Evolutionary conservation across 2,329 filamentous ascomycete genomes (phyloP), one percentile per base, ranked within the genome.

Genomic region (Orbilia oligospora): DNA sequence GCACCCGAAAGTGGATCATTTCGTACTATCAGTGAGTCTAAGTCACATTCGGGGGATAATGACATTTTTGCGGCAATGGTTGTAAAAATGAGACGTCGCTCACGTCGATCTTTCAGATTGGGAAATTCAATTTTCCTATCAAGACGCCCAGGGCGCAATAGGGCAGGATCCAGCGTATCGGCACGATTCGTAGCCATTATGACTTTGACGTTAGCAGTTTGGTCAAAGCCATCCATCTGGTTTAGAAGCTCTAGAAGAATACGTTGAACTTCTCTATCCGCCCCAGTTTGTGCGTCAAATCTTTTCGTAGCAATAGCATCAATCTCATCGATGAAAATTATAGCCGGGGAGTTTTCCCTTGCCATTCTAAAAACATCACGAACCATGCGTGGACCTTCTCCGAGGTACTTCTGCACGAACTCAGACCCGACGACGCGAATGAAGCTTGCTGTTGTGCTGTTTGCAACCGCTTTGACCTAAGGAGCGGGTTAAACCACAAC

Each of bases 141-240:
- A 76, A 99, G 88, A 87, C 96, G 94, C 81, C 96, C 96, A 36
- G 96, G 96, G 83, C 96, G 93, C 79, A 99, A 90, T 80, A 99
- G 89, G 49, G 96, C 96, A 16, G 96, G 96, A 84, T 99, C 96
- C 81, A 99, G 89, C 5, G 96, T 99, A 85, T 98, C 96, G 81
- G 96, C 95, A 84, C 96, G 92, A 88, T 99, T 99, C 81, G 96
- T 99, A 81, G 96, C 96, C 96, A 99, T 99, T 87, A 99, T 99
- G 84, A 99, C 96, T 88, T 99, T 99, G 86, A 99, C 96, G 85
- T 99, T 99, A 84, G 93, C 93, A 0, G 94, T 97, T 86, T 99
- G 96, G 85, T 99, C 96, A 87, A 99, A 99, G 81, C 96, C 96
- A 84, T 99, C 96, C 96, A 99, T 99, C 86, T 99, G 96, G 87